Conservation (phyloP, 805 yeast species). For the Nakazawaea ambrosiae region DNA sequence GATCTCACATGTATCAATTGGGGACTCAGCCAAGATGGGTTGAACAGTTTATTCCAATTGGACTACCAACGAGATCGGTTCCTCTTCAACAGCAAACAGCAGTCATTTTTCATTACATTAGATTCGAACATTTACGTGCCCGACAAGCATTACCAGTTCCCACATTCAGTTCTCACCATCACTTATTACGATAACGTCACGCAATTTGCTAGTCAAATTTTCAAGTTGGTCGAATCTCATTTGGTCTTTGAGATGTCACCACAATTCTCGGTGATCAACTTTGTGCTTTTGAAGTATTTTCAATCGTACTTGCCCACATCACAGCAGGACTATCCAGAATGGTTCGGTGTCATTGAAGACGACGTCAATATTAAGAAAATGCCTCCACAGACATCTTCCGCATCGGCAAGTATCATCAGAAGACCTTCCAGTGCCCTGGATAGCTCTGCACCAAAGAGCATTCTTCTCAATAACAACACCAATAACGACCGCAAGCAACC, state of each 20-base stretch:
- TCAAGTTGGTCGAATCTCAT: constrained; percentile 36
- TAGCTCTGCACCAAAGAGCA: constrained; percentile 15
- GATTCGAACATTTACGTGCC: constrained; percentile 19
- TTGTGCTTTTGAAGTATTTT: constrained; percentile 19
- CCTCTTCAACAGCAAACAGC: constrained; percentile 10
- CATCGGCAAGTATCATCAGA: not conserved
- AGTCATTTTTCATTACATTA: constrained; percentile 24
- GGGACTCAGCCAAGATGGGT: constrained; percentile 16
- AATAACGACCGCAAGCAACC: constrained; percentile 8
- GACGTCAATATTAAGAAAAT: constrained; percentile 35
- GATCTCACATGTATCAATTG: constrained; percentile 17
- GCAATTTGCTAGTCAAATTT: constrained; percentile 28
- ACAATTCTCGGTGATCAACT: constrained; percentile 20
- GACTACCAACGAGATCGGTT: constrained; percentile 16
- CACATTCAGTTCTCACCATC: constrained; percentile 43
- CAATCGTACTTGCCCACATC: constrained; percentile 14
- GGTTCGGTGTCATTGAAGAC: constrained; percentile 21
- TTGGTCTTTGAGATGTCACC: constrained; percentile 29
- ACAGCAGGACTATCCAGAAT: constrained; percentile 21
- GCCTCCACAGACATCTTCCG: constrained; percentile 22
- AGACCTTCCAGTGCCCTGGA: not conserved
- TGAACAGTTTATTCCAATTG: constrained; percentile 17
- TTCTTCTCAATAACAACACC: constrained; percentile 23
- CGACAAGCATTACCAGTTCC: constrained; percentile 23
- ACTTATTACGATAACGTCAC: constrained; percentile 29